These are phyloP conservation scores for Collybia nuda DNA, from an alignment of 768 basidiomycete genomes.

Conservation along the genomic window DNA sequence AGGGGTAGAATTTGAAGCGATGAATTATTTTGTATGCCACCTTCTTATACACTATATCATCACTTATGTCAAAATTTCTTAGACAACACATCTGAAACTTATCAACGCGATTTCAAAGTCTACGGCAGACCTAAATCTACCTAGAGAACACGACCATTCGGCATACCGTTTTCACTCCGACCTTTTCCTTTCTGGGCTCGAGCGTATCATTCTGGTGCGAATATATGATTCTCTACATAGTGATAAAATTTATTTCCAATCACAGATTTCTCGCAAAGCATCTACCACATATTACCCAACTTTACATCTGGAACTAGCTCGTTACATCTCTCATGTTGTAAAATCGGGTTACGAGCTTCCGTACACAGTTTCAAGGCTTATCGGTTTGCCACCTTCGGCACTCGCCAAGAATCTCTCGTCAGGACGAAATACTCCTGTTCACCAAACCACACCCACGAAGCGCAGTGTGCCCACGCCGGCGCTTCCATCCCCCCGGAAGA, in stretches of 20 bases:
- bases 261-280: constrained; percentile 90
- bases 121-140: constrained; percentile 62
- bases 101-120: constrained; percentile 76
- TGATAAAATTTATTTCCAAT: background rate
- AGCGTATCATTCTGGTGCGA: constrained; percentile 84
- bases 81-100: constrained; percentile 89
- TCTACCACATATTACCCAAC: constrained; percentile 93
- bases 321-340: constrained; percentile 72
- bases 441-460: constrained; percentile 22
- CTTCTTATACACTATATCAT: background rate
- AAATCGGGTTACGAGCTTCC: constrained; percentile 77
- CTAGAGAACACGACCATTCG: constrained; percentile 69
- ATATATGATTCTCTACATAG: background rate
- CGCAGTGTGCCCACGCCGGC: constrained; percentile 22
- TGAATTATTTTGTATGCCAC: constrained; percentile 85
- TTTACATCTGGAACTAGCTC: constrained; percentile 89
- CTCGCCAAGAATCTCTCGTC: constrained; percentile 46
- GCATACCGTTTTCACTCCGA: constrained; percentile 84
- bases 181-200: constrained; percentile 88
- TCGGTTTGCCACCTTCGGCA: constrained; percentile 73
- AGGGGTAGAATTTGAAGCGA: constrained; percentile 97
- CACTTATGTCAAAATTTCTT: constrained; percentile 1
- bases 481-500: constrained; percentile 41
- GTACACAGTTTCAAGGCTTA: constrained; percentile 74
- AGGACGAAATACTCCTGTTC: constrained; percentile 24